Base-by-base conservation (phyloP, 352 stramenopile genomes). In the Phytophthora nicotianae region DNA sequence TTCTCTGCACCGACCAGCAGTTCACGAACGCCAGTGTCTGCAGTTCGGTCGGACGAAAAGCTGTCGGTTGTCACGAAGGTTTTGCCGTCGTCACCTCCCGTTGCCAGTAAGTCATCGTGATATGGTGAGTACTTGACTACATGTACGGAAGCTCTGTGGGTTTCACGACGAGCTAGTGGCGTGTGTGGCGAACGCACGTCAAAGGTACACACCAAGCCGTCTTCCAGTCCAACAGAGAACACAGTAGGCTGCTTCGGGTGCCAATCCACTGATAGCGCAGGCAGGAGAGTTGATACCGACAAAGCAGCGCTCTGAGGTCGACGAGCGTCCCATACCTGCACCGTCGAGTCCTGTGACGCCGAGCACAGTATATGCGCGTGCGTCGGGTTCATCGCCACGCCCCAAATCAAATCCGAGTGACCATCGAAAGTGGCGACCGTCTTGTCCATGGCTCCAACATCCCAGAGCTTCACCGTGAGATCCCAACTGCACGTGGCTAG, bases 241-340 rank as follows among this genome's bases (percentile, higher is more conserved):
- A 91, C 49, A 21, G 83, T 77, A 1, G 81, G 46, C 20, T 87
- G 59, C 14, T 65, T 75, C n/a, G 83, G 82, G 50, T 93, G 82
- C 86, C 86, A 95, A 52, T 88, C 80, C 17, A 95, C 48, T 1
- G 70, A 65, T 26, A 93, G 55, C n/a, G 80, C 83, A 16, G 82
- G 69, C 33, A 65, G 47, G 3, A 42, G 41, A 6, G 81, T 89
- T 0, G 64, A 62, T 27, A 93, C 53, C 8, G 66, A 64, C 21
- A 81, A 63, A 20, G 75, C 55, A 0, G 79, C 71, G 3, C 66
- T 52, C 41, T 80, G 70, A 32, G 75, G 65, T 32, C 74, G 68
- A n/a, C 86, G 83, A 40, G 77, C 67, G 54, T 95, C 83, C 86
- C 86, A 95, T 17, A 95, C 53, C 41, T 86, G 78, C 40, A 92